Evolutionary conservation across 495 filamentous ascomycete genomes (phyloP).

Genomic region (Neurospora sp.): DNA sequence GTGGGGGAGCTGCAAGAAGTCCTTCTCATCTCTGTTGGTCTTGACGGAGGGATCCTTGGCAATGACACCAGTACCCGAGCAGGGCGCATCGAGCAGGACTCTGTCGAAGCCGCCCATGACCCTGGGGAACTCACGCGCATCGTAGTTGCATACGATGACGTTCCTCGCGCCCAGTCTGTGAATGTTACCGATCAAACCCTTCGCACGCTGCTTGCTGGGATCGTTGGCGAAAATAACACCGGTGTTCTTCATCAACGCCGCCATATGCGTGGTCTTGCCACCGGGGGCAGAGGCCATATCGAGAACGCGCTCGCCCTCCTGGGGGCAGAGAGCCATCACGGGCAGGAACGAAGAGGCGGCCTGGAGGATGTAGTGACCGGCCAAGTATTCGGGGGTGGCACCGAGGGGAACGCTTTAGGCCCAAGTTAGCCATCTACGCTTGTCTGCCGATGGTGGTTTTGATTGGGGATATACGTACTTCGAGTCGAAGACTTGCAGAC

Average conservation of each 20-base stretch:
- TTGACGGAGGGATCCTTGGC: slow-evolving; percentile 91
- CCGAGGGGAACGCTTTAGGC: slow-evolving; percentile 64
- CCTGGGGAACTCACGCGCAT: slow-evolving; percentile 83
- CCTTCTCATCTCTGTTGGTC: slow-evolving; percentile 90
- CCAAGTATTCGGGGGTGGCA: slow-evolving; percentile 94
- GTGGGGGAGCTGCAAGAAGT: slow-evolving; percentile 86
- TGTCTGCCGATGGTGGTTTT: neutral
- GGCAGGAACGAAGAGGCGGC: slow-evolving; percentile 95
- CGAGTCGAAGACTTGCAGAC: slow-evolving; percentile 89
- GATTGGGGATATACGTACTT: slow-evolving; percentile 21
- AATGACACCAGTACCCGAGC: slow-evolving; percentile 61
- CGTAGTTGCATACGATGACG: slow-evolving; percentile 87
- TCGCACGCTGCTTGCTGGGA: slow-evolving; percentile 81
- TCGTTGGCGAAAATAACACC: slow-evolving; percentile 95
- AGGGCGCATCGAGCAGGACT: slow-evolving; percentile 34
- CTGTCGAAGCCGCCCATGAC: slow-evolving; percentile 89
- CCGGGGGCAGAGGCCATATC: slow-evolving; percentile 94
- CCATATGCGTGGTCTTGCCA: slow-evolving; percentile 94
- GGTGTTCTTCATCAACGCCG: slow-evolving; percentile 96
- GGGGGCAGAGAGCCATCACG: slow-evolving; percentile 92
- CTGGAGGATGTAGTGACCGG: slow-evolving; percentile 95
- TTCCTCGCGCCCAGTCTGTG: slow-evolving; percentile 91
- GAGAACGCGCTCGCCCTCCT: slow-evolving; percentile 81
- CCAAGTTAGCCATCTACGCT: neutral
- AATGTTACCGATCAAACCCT: slow-evolving; percentile 96